Conservation (phyloP, 805 yeast species). For the Lipomyces sp. region DNA sequence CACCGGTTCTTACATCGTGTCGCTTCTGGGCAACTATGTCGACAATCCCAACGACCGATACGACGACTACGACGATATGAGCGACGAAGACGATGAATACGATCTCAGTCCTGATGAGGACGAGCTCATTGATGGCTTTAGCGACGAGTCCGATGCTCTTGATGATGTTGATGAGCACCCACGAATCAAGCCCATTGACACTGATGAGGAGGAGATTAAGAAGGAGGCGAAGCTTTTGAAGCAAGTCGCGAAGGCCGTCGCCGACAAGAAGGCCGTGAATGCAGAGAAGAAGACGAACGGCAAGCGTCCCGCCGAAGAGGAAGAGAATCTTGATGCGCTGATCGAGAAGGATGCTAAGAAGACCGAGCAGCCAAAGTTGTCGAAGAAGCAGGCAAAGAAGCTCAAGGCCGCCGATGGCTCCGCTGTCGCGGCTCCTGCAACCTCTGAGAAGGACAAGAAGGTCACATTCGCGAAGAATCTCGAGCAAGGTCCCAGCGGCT, state of each 20-base stretch:
- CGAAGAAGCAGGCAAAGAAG: conserved; percentile 32
- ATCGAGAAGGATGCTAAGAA: conserved; percentile 23
- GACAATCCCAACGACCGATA: conserved; percentile 85
- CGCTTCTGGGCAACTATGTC: conserved; percentile 90
- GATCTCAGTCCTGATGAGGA: conserved; percentile 37
- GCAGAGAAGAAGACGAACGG: conserved; percentile 20
- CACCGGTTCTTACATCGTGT: conserved; percentile 91
- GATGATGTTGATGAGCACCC: conserved; percentile 40
- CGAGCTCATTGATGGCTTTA: conserved; percentile 31
- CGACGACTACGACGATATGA: conserved; percentile 35
- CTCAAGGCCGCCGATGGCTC: conserved; percentile 27
- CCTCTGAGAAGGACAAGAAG: conserved; percentile 56
- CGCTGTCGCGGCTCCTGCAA: conserved; percentile 24
- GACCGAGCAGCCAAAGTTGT: conserved; percentile 10
- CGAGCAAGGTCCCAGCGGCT: conserved; percentile 86
- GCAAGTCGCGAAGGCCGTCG: conserved; percentile 33
- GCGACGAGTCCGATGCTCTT: conserved; percentile 42
- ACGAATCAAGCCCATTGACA: conserved; percentile 41
- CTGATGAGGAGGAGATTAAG: conserved; percentile 36
- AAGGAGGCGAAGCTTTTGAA: conserved; percentile 40
- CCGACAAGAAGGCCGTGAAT: conserved; percentile 6
- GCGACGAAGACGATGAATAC: conserved; percentile 38
- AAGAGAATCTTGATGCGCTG: conserved; percentile 23
- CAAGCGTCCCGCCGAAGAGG: conserved; percentile 31
- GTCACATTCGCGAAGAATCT: conserved; percentile 87